Percentiles rank a stretch among this genome's conserved stretches.
Evolutionary conservation across 345 rosid genomes (phyloP).

Genomic region (Balakata baccata): DNA sequence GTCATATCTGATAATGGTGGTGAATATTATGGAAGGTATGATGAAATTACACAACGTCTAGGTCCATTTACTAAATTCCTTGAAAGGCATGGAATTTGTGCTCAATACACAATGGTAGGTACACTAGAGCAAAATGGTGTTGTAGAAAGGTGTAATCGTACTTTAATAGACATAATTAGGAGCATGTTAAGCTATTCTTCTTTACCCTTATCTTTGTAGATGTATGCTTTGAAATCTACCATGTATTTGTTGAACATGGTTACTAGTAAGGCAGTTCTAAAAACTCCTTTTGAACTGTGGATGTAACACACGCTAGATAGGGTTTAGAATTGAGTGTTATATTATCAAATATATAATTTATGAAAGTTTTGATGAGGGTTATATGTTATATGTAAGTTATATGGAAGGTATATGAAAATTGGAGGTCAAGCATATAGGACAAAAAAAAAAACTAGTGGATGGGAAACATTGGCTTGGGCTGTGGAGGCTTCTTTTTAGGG

Average conservation of each 20-base stretch:
- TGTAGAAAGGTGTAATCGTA: background rate
- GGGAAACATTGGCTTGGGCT: too few relatives aligned
- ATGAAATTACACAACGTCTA: background rate
- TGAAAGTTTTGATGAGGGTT: too few relatives aligned
- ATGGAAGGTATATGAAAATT: too few relatives aligned
- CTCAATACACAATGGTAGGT: background rate
- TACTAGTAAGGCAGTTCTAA: background rate
- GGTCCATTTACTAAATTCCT: background rate
- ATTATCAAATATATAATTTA: too few relatives aligned
- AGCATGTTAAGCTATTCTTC: background rate
- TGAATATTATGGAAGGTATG: conserved; percentile 1
- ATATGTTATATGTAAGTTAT: too few relatives aligned
- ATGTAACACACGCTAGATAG: too few relatives aligned
- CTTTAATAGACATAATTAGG: background rate
- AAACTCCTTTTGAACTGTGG: background rate
- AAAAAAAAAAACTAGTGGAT: too few relatives aligned
- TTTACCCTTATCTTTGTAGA: too few relatives aligned
- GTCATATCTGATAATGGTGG: background rate
- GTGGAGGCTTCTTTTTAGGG: too few relatives aligned
- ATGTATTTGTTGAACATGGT: background rate
- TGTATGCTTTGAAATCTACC: too few relatives aligned
- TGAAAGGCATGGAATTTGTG: background rate
- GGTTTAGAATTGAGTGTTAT: too few relatives aligned
- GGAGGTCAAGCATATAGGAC: too few relatives aligned
- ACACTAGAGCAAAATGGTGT: background rate